Evolutionary conservation across 192 early-diverging fungal genomes (phyloP).

Genomic region (Podila epigama): DNA sequence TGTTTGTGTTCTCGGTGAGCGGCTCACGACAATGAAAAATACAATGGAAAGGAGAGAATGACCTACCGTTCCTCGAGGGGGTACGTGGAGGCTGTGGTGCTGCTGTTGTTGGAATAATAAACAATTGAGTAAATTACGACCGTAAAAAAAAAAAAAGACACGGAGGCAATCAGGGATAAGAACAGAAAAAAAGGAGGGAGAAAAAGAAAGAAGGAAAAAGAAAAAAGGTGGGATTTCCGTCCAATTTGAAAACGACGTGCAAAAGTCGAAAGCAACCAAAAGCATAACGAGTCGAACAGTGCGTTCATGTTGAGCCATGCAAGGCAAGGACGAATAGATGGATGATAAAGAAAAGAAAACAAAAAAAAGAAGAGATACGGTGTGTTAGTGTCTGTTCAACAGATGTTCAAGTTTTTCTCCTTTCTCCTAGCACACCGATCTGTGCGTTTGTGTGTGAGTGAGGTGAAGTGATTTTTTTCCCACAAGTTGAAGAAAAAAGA

Average conservation of each 20-base stretch:
- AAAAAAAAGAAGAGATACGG: no score
- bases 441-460: no score
- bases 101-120: neutral
- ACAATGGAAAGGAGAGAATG: neutral
- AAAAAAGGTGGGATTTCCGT: neutral
- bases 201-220: neutral
- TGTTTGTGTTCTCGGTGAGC: neutral
- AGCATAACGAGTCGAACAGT: no score
- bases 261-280: no score
- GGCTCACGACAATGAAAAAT: neutral
- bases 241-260: no score
- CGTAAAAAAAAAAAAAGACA: neutral
- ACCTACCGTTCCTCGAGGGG: conserved; percentile 35
- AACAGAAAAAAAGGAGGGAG: conserved; percentile 2
- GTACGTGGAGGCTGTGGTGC: conserved; percentile 21
- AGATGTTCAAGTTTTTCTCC: no score
- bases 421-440: no score
- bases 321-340: no score
- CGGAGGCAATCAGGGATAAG: neutral
- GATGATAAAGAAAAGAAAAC: neutral
- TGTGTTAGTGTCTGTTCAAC: no score
- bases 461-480: no score
- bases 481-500: no score
- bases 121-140: neutral
- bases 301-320: no score